Evolutionary conservation across 1,139 yeast genomes (phyloP).

Genomic region (Yamadazyma spencermartinsiae): DNA sequence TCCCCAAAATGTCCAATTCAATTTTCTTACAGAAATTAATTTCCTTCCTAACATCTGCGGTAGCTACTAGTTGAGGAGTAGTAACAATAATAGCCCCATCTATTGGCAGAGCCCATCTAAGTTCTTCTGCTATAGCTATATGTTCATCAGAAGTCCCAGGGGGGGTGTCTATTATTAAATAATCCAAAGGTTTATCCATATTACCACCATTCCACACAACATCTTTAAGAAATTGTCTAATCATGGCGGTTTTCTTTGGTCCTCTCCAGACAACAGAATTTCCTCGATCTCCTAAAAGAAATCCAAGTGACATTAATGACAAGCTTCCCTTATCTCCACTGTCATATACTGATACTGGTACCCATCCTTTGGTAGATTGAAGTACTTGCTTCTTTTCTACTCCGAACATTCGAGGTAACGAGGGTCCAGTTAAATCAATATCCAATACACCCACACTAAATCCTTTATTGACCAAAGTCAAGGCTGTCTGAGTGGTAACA

Average conservation of each 20-base stretch:
- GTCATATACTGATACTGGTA: slow-evolving; percentile 63
- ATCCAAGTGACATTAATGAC: slow-evolving; percentile 87
- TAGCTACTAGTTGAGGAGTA: slow-evolving; percentile 56
- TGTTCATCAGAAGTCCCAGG: slow-evolving; percentile 73
- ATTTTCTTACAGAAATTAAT: slow-evolving; percentile 49
- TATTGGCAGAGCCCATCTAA: slow-evolving; percentile 52
- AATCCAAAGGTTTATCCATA: slow-evolving; percentile 56
- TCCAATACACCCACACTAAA: slow-evolving; percentile 88
- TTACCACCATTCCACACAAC: slow-evolving; percentile 78
- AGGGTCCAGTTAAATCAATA: slow-evolving; percentile 95
- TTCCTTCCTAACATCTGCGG: slow-evolving; percentile 52
- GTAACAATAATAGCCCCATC: slow-evolving; percentile 52
- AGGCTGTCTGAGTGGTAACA: slow-evolving; percentile 89
- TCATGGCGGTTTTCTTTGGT: slow-evolving; percentile 97
- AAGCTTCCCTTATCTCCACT: slow-evolving; percentile 40
- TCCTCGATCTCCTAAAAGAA: slow-evolving; percentile 77
- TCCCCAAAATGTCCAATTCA: slow-evolving; percentile 43
- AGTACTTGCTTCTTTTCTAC: slow-evolving; percentile 76
- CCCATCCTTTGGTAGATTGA: slow-evolving; percentile 87
- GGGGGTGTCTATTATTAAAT: slow-evolving; percentile 90
- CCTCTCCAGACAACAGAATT: slow-evolving; percentile 98
- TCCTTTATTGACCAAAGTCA: slow-evolving; percentile 69
- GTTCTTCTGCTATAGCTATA: slow-evolving; percentile 91
- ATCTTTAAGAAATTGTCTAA: slow-evolving; percentile 86
- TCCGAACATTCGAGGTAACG: slow-evolving; percentile 95